Evolutionary conservation across 2,329 filamentous ascomycete species (phyloP).

Genomic region (Paramyrothecium roridum): DNA sequence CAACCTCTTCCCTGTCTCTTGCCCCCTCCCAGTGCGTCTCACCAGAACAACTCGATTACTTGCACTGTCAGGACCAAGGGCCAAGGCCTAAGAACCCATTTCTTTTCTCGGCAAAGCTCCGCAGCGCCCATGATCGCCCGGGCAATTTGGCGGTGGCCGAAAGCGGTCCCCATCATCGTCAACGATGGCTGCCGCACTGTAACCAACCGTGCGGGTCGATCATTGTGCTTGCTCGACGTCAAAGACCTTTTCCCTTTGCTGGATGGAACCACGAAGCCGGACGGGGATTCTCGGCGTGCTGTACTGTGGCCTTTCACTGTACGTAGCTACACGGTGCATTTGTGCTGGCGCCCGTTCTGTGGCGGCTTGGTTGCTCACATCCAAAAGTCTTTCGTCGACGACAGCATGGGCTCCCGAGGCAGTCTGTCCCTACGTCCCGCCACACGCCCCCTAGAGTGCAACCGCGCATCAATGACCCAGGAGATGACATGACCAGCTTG

Average conservation of each 20-base stretch:
- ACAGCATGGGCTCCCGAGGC: neutral
- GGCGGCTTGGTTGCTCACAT: neutral
- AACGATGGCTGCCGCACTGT: neutral
- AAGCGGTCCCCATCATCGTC: neutral
- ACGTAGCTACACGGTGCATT: neutral
- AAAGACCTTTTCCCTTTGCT: neutral
- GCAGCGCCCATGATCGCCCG: neutral
- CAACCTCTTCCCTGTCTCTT: neutral
- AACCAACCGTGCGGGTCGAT: neutral
- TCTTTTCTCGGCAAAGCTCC: neutral
- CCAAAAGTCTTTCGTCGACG: neutral
- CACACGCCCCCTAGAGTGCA: no score
- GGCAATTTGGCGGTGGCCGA: neutral
- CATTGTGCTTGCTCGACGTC: neutral
- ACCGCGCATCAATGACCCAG: no score
- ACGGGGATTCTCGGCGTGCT: neutral
- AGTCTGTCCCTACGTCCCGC: neutral
- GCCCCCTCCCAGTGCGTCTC: neutral
- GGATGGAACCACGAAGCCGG: no score
- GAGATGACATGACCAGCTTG: neutral
- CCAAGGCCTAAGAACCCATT: neutral
- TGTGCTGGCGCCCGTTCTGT: neutral
- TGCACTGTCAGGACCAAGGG: no score
- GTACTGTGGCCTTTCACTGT: neutral
- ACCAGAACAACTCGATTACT: no score